A percentile compares a stretch with the other conserved stretches of the same genome.
These are phyloP conservation scores for Eimeria acervulina DNA, from an alignment of 169 alveolate genomes.

Conservation along the genomic window DNA sequence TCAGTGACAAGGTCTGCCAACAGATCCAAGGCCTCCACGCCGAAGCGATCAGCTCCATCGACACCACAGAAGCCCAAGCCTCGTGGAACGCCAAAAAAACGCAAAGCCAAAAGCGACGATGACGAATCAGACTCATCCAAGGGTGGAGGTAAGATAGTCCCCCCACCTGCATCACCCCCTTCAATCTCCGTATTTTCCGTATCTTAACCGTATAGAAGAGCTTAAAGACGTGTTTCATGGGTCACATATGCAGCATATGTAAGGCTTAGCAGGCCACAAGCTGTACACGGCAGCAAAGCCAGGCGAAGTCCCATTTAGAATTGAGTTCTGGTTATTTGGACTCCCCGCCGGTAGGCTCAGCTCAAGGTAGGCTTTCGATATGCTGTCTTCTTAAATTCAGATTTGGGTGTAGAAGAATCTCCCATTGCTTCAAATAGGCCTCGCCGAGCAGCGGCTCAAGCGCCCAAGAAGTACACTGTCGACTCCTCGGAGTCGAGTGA, in stretches of 20 bases:
- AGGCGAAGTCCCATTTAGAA: background rate
- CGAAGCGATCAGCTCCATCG: conserved; percentile 29
- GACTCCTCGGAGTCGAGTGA: conserved; percentile 60
- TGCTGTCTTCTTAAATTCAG: background rate
- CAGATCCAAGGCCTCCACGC: conserved; percentile 28
- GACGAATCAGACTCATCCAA: background rate
- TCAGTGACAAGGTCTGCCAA: background rate
- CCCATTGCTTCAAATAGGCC: conserved; percentile 67
- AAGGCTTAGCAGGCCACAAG: background rate
- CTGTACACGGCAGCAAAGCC: background rate
- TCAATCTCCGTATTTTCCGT: background rate
- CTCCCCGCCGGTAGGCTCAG: background rate
- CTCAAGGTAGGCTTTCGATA: background rate
- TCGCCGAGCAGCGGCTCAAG: conserved; percentile 71
- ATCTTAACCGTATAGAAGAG: background rate
- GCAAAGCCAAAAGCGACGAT: background rate
- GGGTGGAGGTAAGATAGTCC: conserved; percentile 27
- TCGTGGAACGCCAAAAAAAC: conserved; percentile 28
- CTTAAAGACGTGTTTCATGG: background rate
- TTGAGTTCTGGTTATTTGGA: background rate
- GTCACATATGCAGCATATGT: background rate
- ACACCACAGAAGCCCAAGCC: conserved; percentile 44
- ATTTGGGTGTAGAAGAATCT: conserved; percentile 41
- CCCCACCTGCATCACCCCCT: background rate
- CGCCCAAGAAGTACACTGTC: conserved; percentile 65